Base-by-base conservation (phyloP, 768 basidiomycete genomes). In the Termitomyces sp. region DNA sequence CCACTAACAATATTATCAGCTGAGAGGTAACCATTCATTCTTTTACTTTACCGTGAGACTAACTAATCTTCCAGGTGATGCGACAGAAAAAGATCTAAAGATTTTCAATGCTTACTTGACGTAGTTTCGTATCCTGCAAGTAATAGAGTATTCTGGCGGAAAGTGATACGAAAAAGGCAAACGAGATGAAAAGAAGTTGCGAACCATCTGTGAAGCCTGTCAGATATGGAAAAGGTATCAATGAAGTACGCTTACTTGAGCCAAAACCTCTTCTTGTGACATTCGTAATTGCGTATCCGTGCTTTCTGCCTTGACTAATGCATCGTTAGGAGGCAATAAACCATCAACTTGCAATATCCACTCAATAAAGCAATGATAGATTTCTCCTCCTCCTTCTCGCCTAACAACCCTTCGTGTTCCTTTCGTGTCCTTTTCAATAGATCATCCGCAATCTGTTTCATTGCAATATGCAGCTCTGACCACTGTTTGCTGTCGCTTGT, bases 61-160 rank as follows among this genome's bases (percentile, higher is more conserved):
- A 51, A 76, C 75, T 73, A 36, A 12, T 42, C 12, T 36, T 33
- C 6, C 9, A 33, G 22, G 43, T 55, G 22, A 54, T 22, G 24
- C 9, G 6, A 33, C 14, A 22, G 26, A 36, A 26, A 7, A 18
- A 4, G 13, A 24, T n/a, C 14, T 26, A 12, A 46, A 6, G 1
- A 44, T 1, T 7, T 8, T 6, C 8, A 12, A 46, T 44, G 67
- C 75, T 49, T 60, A 78, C 77, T 74, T 0, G 78, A 77, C 2
- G 81, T 83, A 4, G 82, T 83, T 67, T 83, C 82, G 54, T 83
- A 84, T 38, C 75, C 76, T 33, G 76, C 76, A 35, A 76, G 50
- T 1, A 78, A 53, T 2, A 77, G 61, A 3, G 73, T 68, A 54
- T 75, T 75, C 74, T 74, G 45, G 16, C 32, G 4, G n/a, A 9